Base-by-base conservation (phyloP, 2,329 filamentous ascomycete genomes). In the Aspergillus fructus region DNA sequence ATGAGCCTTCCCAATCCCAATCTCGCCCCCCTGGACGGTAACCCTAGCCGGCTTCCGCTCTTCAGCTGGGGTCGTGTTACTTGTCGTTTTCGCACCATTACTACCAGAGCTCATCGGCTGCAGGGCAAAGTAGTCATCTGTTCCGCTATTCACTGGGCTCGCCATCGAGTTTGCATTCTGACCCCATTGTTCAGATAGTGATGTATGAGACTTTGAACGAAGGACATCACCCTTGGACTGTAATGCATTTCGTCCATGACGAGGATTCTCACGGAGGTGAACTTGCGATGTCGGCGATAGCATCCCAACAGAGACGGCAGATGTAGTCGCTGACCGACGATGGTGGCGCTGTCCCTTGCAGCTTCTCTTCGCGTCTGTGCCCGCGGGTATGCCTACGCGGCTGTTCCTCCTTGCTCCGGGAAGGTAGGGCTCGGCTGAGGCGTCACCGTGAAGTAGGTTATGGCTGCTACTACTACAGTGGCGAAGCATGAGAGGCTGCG, bases 321-420 rank as follows among this genome's bases (percentile, higher is more conserved):
- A 71, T 3, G 71, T 73, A 3, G 72, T 74, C 34, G 68, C 68
- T 8, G 72, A 72, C 17, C 71, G 69, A 27, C 65, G 68, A 53
- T 74, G 71, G 47, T 74, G 66, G 41, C 64, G 64, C 13, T 60
- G 56, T 3, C 49, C 33, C 56, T 27, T 41, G 55, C 40, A 49
- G 59, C 17, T 54, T 49, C 30, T 34, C 30, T 2, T 48, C 41
- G n/a, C 56, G 56, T 27, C 24, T 13, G 8, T 17, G 19, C 3
- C 49, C 24, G 37, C 27, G n/a, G 50, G 23, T 24, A 49, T 27
- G 9, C 39, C 41, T 30, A 43, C 48, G 39, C 34, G 58, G 23
- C 49, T 49, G 24, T 40, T 51, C 50, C 27, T 55, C n/a, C 53
- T 34, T 30, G 27, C 27, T 53, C 48, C 57, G 48, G 37, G 58